Conservation (phyloP, 2,329 filamentous ascomycete species). For the Pyrenophora graminea region DNA sequence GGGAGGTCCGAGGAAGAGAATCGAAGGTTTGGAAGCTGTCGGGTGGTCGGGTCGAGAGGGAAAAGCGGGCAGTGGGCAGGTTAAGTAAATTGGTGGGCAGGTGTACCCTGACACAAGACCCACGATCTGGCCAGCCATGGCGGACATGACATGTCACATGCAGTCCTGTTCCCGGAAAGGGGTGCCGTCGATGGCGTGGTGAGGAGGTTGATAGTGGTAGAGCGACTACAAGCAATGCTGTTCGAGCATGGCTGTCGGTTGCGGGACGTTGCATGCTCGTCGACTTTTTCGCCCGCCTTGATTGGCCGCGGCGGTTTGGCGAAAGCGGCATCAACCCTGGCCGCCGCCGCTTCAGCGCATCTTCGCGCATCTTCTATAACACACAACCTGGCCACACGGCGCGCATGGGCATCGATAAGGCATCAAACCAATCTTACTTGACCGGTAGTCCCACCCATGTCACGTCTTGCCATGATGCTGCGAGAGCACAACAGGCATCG, state of each 20-base stretch:
- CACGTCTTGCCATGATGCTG: no score
- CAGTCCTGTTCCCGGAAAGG: constrained; percentile 1
- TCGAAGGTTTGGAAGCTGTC: constrained; percentile 2
- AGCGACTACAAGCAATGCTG: neutral
- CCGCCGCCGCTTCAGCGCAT: constrained; percentile 7
- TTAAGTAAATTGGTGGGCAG: constrained; percentile 22
- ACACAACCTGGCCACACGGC: neutral
- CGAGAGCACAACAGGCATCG: no score
- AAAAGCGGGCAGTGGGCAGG: constrained; percentile 17
- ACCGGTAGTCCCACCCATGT: no score
- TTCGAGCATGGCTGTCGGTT: constrained; percentile 3
- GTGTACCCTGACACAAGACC: constrained; percentile 19
- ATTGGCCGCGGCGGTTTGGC: constrained; percentile 7
- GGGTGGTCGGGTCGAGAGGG: constrained; percentile 8
- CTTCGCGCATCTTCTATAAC: constrained; percentile 14
- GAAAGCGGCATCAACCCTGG: neutral
- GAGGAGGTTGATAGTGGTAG: constrained; percentile 2
- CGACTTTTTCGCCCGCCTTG: neutral
- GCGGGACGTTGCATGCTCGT: constrained; percentile 9
- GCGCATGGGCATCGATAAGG: constrained; percentile 1
- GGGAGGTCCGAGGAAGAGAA: constrained; percentile 1
- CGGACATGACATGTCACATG: constrained; percentile 19
- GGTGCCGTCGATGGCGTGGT: neutral
- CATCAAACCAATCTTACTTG: constrained; percentile 1
- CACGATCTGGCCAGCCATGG: constrained; percentile 16